Conservation (phyloP, 768 basidiomycete species). For the Psilocybe tampanensis region DNA sequence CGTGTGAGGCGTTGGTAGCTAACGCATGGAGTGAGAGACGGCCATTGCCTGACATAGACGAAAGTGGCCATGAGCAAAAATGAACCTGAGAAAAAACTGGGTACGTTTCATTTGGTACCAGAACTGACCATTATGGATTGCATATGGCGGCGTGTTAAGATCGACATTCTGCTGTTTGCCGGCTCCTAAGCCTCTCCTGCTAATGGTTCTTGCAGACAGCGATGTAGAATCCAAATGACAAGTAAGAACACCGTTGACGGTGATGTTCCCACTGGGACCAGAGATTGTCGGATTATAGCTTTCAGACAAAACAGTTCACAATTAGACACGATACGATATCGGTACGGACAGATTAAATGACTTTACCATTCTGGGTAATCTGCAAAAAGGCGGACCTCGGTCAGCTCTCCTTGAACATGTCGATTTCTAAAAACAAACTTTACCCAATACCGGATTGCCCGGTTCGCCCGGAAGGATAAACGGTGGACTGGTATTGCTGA, state of each 20-base stretch:
- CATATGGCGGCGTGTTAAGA: constrained; percentile 63
- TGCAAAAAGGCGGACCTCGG: constrained; percentile 8
- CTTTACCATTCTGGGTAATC: constrained; percentile 68
- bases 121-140: constrained; percentile 69
- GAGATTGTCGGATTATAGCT: constrained; percentile 66
- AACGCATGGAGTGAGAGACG: constrained; percentile 56
- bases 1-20: constrained; percentile 74
- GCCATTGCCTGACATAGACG: constrained; percentile 42
- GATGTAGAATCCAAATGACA: constrained; percentile 31
- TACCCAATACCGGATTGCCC: constrained; percentile 47
- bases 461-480: constrained; percentile 61
- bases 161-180: constrained; percentile 48
- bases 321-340: not conserved
- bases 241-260: constrained; percentile 65
- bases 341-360: constrained; percentile 8
- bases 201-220: constrained; percentile 21
- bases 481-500: constrained; percentile 55
- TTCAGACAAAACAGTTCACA: constrained; percentile 5
- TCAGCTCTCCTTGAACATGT: constrained; percentile 2
- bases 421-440: constrained; percentile 8
- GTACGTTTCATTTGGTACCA: not conserved
- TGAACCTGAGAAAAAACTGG: not conserved
- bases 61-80: not conserved
- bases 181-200: constrained; percentile 52
- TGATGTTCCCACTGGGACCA: constrained; percentile 76